Conservation (phyloP, 2,329 filamentous ascomycete genomes). For the Fusarium tjaetaba region DNA sequence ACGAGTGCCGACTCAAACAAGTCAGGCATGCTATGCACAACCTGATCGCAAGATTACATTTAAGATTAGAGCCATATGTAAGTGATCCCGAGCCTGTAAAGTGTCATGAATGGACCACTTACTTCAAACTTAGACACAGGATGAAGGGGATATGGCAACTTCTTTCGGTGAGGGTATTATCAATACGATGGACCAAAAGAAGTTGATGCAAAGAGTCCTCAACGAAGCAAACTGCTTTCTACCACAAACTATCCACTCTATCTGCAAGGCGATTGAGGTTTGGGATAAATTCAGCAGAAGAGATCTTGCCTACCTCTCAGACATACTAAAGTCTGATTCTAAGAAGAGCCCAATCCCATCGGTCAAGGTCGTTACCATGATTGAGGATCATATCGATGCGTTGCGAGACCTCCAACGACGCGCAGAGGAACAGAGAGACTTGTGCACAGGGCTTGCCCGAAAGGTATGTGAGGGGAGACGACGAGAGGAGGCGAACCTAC, state of each 20-base stretch:
- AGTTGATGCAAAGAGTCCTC: neutral
- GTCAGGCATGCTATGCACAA: neutral
- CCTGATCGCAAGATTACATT: neutral
- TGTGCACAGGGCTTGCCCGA: neutral
- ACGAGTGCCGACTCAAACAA: neutral
- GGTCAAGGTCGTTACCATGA: neutral
- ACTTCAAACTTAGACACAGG: neutral
- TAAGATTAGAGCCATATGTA: neutral
- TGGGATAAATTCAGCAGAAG: neutral
- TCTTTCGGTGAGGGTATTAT: rapidly evolving
- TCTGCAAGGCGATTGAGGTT: neutral
- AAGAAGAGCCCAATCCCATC: neutral
- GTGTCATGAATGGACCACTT: rapidly evolving
- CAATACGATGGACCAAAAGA: neutral
- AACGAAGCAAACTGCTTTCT: neutral
- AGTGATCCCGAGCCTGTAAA: rapidly evolving
- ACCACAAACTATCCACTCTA: neutral
- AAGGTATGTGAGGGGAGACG: neutral
- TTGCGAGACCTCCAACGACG: constrained; percentile 3
- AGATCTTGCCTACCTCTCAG: neutral
- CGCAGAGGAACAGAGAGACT: constrained; percentile 1
- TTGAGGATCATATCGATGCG: neutral
- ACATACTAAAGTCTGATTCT: neutral
- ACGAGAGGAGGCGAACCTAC: rapidly evolving
- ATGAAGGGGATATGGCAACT: rapidly evolving